Evolutionary conservation across 139 green algal species (phyloP).

Genomic region (Nannochloris sp.): DNA sequence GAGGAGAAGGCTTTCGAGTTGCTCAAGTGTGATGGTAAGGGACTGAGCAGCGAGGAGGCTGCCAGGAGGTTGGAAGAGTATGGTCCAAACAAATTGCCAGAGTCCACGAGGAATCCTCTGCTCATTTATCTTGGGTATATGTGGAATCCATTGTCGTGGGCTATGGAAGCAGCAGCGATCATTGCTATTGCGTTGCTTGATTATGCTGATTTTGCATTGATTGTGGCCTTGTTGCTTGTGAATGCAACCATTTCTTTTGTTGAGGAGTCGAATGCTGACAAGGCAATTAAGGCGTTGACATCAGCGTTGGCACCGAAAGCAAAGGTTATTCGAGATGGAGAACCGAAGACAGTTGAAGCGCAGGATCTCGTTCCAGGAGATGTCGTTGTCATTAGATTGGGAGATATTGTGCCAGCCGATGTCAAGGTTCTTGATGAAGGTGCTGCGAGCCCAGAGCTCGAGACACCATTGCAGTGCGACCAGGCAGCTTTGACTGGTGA

Average conservation of each 20-base stretch:
- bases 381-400: constrained; percentile 67
- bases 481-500: constrained; percentile 80
- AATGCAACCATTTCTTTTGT: constrained; percentile 74
- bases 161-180: constrained; percentile 77
- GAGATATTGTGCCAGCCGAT: constrained; percentile 79
- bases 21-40: constrained; percentile 27
- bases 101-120: constrained; percentile 51
- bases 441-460: constrained; percentile 37
- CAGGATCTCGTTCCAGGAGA: constrained; percentile 63
- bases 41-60: constrained; percentile 41
- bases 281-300: constrained; percentile 75
- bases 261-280: constrained; percentile 67
- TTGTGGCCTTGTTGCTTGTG: constrained; percentile 34
- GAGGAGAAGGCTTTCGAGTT: constrained; percentile 18
- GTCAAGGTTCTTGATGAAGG: constrained; percentile 59
- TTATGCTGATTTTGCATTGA: constrained; percentile 66
- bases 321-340: constrained; percentile 47
- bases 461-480: constrained; percentile 68
- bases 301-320: constrained; percentile 61
- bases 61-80: constrained; percentile 50
- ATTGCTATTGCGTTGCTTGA: constrained; percentile 73
- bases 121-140: constrained; percentile 45
- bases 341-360: constrained; percentile 45
- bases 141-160: constrained; percentile 76
- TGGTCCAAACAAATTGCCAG: constrained; percentile 72